phyloP scores from a whole-genome alignment of 768 basidiomycete species.

The Phanerochaete sordida region DNA sequence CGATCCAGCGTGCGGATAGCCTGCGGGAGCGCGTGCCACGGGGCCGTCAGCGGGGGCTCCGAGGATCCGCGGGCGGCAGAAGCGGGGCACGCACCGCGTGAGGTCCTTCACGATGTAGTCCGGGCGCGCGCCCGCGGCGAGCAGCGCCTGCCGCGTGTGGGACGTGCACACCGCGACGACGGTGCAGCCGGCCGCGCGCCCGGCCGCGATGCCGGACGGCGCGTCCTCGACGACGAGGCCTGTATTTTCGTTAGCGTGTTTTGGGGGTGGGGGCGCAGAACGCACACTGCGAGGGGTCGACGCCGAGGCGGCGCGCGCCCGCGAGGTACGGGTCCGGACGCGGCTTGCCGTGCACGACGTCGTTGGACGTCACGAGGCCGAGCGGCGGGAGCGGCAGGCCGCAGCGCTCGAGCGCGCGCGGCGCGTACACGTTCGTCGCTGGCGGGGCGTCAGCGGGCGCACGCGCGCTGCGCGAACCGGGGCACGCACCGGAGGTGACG shows the following conservation, averaged over 20 bases:
- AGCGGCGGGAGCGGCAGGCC: slow-evolving; percentile 54
- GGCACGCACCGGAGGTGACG: slow-evolving; percentile 71
- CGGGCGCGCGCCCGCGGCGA: slow-evolving; percentile 48
- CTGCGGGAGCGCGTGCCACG: slow-evolving; percentile 24
- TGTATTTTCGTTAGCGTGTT: no score
- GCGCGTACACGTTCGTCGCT: slow-evolving; percentile 76
- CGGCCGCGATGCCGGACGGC: slow-evolving; percentile 74
- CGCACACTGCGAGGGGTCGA: slow-evolving; percentile 56
- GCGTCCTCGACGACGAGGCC: slow-evolving; percentile 91
- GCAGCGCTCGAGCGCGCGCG: slow-evolving; percentile 60
- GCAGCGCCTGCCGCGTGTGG: slow-evolving; percentile 52
- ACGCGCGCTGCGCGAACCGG: background rate
- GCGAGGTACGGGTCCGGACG: slow-evolving; percentile 83
- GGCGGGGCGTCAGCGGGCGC: background rate
- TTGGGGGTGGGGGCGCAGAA: no score
- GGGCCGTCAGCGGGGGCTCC: background rate
- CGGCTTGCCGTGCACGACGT: slow-evolving; percentile 77
- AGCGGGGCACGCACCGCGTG: slow-evolving; percentile 45
- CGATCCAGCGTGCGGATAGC: slow-evolving; percentile 41
- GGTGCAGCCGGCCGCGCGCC: slow-evolving; percentile 68
- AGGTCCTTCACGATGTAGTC: slow-evolving; percentile 72
- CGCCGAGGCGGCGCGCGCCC: slow-evolving; percentile 61
- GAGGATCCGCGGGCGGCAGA: background rate
- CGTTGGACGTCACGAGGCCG: slow-evolving; percentile 71
- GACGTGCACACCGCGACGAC: slow-evolving; percentile 86